Base-by-base conservation (phyloP, 2,329 filamentous ascomycete genomes). In the Elsinoe necatrix region DNA sequence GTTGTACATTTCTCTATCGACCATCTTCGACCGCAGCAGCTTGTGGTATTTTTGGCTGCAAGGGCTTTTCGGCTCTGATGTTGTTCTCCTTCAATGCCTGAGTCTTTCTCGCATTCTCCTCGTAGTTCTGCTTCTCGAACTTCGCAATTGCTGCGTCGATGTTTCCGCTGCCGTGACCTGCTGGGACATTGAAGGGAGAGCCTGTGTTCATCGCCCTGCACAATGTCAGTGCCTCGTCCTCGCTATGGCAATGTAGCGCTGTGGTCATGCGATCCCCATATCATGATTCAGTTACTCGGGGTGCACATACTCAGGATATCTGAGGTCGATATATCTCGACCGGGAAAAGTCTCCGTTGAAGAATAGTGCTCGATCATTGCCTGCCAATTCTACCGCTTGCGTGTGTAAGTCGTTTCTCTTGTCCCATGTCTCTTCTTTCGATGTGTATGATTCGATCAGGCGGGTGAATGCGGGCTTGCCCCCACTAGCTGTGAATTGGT, bases 121-220 rank as follows among this genome's bases (percentile, higher is more conserved):
- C 77, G 65, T 73, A 71, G 57, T 81, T 77, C 65, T 80, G 66
- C 64, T 77, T 77, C 68, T 82, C 73, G 67, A 84, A 86, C 71
- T 85, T 81, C 27, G 77, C 79, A 58, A 83, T 80, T 56, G 85
- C 73, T 54, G 76, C 68, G 65, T 54, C 78, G 63, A 87, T 72
- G 65, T 84, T 78, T 50, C 77, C 78, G 56, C 76, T 70, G 45
- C 72, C 72, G 60, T 80, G 79, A 54, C 84, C 84, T 42, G 84
- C 81, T 29, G 77, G 72, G 56, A 85, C 78, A 65, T 87, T 87
- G 70, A 75, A 83, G 14, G 82, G 82, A 1, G 80, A 80, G 54
- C 80, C 79, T 20, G 72, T 70, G 66, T 86, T 85, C 71, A 86
- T 80, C 61, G 79, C 72, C 63, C 83, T 86, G 65, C 25, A 12